Base-by-base conservation (phyloP, 1,139 yeast species). In the Candida frijolesensis region DNA sequence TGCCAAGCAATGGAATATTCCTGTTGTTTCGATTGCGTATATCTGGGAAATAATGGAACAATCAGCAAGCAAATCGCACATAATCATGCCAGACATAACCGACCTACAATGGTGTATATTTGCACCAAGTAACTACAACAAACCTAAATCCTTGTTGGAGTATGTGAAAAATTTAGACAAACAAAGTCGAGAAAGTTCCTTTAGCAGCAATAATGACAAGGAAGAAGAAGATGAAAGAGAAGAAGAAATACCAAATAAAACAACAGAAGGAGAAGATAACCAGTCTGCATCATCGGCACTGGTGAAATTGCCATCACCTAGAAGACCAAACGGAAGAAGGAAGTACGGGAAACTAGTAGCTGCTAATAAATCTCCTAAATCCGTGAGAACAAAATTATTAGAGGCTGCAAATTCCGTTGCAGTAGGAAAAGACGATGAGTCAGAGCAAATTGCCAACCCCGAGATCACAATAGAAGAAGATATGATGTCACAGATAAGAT, bases 1-100 rank as follows among this genome's bases (percentile, higher is more conserved):
- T 27, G 84, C 86, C 0, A 81, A 80, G 54, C 68, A 70, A 41
- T 80, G 86, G 82, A 63, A 68, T 40, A 76, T 82, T 3, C 87
- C 87, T 0, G 76, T 83, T n/a, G 76, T 82, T 0, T 78, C 85
- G 0, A 53, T 79, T 1, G 78, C 82, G 0, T 83, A 72, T 54
- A 50, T 83, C 4, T 82, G 85, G 81, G 83, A 75, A 54, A 63
- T 65, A 40, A 46, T 69, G 44, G 67, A 63, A 43, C 48, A 53
- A n/a, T 64, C 68, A 29, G 49, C 51, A 10, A 47, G 51, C 30
- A 47, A 48, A 45, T 46, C 56, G 7, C 45, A 54, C 2, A 55
- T 64, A 19, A 50, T 57, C 3, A 57, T 72, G 54, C 78, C 79
- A 2, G 68, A 70, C 47, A 54, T 74, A 4, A 58, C 71, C 33